phyloP scores from a whole-genome alignment of 495 filamentous ascomycete species.

The Trichoderma asperelloides region DNA sequence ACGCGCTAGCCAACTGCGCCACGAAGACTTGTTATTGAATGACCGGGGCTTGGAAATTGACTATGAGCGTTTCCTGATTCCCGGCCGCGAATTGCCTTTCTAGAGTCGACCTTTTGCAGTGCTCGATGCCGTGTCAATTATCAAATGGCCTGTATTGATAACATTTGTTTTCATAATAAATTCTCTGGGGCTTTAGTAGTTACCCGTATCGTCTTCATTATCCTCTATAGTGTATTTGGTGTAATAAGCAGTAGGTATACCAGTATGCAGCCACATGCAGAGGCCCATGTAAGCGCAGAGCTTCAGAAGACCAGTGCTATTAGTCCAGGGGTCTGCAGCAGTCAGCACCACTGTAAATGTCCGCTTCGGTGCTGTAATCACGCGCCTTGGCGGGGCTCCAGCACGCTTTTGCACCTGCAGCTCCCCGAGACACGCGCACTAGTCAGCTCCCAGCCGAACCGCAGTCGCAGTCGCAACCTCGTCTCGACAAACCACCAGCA shows the following conservation, averaged over 20 bases:
- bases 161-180: too few relatives aligned
- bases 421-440: background rate
- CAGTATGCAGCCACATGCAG: background rate
- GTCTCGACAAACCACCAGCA: background rate
- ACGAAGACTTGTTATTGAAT: slow-evolving; percentile 3
- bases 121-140: background rate
- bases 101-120: background rate
- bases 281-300: background rate
- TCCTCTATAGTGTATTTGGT: too few relatives aligned
- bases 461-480: background rate
- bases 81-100: too few relatives aligned
- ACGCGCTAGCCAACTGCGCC: slow-evolving; percentile 7
- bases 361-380: background rate
- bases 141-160: too few relatives aligned
- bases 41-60: background rate
- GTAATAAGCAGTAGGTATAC: too few relatives aligned
- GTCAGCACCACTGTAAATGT: background rate
- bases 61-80: background rate
- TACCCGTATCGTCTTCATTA: too few relatives aligned
- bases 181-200: too few relatives aligned
- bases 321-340: background rate
- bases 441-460: background rate
- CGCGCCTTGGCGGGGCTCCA: slow-evolving; percentile 5
- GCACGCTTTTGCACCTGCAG: background rate
- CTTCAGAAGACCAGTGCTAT: background rate